phyloP scores from a whole-genome alignment of 768 basidiomycete genomes.

The Termitomyces titanicus region DNA sequence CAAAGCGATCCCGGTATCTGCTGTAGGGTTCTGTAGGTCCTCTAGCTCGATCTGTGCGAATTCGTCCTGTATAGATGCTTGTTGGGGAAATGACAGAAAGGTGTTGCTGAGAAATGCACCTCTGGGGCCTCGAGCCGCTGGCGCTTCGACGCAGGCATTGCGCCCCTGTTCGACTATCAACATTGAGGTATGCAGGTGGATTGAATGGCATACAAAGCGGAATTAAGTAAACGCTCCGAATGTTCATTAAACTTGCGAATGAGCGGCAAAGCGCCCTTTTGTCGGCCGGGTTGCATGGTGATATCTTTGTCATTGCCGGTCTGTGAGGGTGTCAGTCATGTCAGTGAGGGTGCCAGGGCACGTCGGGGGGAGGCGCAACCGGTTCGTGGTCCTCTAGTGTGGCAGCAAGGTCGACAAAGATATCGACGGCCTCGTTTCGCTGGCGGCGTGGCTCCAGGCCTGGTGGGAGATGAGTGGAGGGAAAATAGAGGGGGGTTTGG shows the following conservation, averaged over 20 bases:
- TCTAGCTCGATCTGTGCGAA: slow-evolving; percentile 72
- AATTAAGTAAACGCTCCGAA: slow-evolving; percentile 82
- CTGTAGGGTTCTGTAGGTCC: slow-evolving; percentile 73
- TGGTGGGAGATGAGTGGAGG: slow-evolving; percentile 23
- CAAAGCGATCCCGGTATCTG: slow-evolving; percentile 66
- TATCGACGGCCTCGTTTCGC: slow-evolving; percentile 62
- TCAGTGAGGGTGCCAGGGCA: background rate
- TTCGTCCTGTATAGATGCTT: slow-evolving; percentile 25
- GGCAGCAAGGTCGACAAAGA: slow-evolving; percentile 83
- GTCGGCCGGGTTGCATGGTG: slow-evolving; percentile 94
- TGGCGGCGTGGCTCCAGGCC: slow-evolving; percentile 75
- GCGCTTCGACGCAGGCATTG: slow-evolving; percentile 57
- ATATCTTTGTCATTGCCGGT: slow-evolving; percentile 86
- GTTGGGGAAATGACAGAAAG: background rate
- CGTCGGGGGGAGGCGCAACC: slow-evolving; percentile 35
- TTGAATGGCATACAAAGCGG: slow-evolving; percentile 61
- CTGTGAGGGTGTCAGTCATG: slow-evolving; percentile 32
- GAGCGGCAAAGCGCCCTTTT: slow-evolving; percentile 82
- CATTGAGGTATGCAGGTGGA: too few relatives aligned
- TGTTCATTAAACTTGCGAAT: slow-evolving; percentile 99
- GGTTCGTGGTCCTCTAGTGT: slow-evolving; percentile 90
- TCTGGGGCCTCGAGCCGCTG: slow-evolving; percentile 42
- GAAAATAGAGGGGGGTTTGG: background rate
- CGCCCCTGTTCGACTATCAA: slow-evolving; percentile 37
- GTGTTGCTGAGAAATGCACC: slow-evolving; percentile 27